Base-by-base conservation (phyloP, 768 basidiomycete species). In the Mrakia hoshinonis region DNA sequence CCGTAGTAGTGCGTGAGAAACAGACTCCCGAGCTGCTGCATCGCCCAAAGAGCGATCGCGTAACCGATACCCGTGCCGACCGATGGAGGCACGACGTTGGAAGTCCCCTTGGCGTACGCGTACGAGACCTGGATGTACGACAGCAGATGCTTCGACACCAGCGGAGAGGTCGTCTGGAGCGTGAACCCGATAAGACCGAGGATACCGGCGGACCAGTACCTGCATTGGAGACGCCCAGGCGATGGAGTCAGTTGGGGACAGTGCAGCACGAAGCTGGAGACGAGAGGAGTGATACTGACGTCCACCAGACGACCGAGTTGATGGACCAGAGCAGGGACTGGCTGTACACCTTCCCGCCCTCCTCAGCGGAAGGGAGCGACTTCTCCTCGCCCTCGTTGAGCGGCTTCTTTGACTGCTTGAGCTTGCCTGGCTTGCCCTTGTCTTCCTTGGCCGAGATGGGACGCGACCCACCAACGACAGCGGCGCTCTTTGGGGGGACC, bases 1-100 rank as follows among this genome's bases (percentile, higher is more conserved):
- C 58, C 29, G 26, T 66, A 54, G 52, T 38, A 73, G 34, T 73
- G 63, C 22, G 60, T 73, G 20, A 51, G 54, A 22, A 58, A 66
- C 67, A 91, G 75, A 0, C 89, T 89, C 0, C 86, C 77, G 47
- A 87, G 76, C 36, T 90, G 67, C 76, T 91, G 88, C 75, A 96
- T 81, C n/a, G 80, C 78, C 70, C 93, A 81, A 0, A 97, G 83
- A 34, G 78, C 85, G 75, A 94, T 84, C 0, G 86, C 84, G 29
- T 90, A 83, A 0, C 90, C 91, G n/a, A 93, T 82, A 26, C 91
- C 91, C 48, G 78, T 79, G 3, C 87, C 86, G 47, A 87, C 80
- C 24, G 31, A 13, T 1, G 29, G 46, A 22, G 71, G 3, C 84
- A 84, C 51, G 70, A 82, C 58, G 46, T 80, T 75, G 0, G 79